Conservation (phyloP, 106 monocot species). For the Allium cepa region DNA sequence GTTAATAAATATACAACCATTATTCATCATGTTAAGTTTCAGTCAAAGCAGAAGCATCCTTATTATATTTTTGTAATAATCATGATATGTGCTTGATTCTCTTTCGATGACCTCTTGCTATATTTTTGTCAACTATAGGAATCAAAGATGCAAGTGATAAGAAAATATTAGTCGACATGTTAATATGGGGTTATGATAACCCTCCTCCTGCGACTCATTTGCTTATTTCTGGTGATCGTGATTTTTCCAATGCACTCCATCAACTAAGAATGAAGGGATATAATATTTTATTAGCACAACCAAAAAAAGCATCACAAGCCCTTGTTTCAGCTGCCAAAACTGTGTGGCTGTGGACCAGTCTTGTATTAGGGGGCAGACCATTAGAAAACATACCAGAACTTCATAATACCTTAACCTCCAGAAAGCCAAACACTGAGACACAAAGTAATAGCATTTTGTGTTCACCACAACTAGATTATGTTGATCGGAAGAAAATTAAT, state of each 20-base stretch:
- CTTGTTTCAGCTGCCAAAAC: conserved; percentile 35
- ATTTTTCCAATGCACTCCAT: conserved; percentile 64
- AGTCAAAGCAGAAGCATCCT: no score
- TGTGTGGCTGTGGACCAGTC: conserved; percentile 50
- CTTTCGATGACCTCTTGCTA: no score
- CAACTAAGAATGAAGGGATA: conserved; percentile 51
- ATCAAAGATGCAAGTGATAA: conserved; percentile 78
- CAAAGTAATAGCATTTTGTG: no score
- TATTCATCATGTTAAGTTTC: no score
- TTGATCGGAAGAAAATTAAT: no score
- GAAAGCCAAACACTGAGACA: no score
- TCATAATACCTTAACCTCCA: no score
- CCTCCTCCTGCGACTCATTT: conserved; percentile 66
- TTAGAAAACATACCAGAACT: conserved; percentile 4
- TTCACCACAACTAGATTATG: no score
- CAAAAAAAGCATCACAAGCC: conserved; percentile 46
- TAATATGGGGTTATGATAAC: conserved; percentile 84
- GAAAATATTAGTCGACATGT: conserved; percentile 78
- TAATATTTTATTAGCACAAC: conserved; percentile 54
- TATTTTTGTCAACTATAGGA: conserved; percentile 16
- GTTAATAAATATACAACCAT: no score
- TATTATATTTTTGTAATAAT: no score
- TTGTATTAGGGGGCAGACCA: conserved; percentile 38
- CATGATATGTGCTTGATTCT: no score
- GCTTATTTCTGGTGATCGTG: conserved; percentile 63